Evolutionary conservation across 2,329 filamentous ascomycete genomes (phyloP).

Genomic region (Epichloe sylvatica): DNA sequence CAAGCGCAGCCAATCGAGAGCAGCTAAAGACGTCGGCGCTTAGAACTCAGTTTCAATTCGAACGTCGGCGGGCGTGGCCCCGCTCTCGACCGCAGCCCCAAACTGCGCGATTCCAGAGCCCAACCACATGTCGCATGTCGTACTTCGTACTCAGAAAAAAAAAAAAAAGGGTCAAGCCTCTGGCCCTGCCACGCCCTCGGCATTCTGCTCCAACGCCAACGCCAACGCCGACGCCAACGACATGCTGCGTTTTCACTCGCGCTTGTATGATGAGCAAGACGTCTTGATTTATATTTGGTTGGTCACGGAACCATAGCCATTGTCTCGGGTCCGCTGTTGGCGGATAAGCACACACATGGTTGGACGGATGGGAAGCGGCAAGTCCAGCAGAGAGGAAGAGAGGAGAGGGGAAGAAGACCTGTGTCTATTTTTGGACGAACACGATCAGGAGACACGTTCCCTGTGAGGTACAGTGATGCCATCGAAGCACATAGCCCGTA

Average conservation of each 20-base stretch:
- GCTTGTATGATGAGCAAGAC: not conserved
- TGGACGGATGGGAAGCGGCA: not conserved
- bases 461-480: slow-evolving; percentile 1
- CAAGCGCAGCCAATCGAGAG: slow-evolving; percentile 22
- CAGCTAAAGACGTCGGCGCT: slow-evolving; percentile 20
- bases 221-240: not conserved
- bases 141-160: not conserved
- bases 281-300: not conserved
- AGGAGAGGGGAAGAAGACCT: not conserved
- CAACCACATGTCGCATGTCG: slow-evolving; percentile 19
- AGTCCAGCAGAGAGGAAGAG: not conserved
- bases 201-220: not conserved
- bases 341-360: not conserved
- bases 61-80: slow-evolving; percentile 12
- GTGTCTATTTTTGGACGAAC: not conserved
- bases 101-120: slow-evolving; percentile 7
- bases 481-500: not conserved
- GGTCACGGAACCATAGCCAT: not conserved
- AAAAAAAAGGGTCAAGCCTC: not conserved
- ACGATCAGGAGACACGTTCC: not conserved
- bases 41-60: slow-evolving; percentile 19
- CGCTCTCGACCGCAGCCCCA: slow-evolving; percentile 17
- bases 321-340: not conserved
- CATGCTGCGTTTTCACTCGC: not conserved
- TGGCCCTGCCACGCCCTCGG: not conserved